phyloP scores from a whole-genome alignment of 2,329 filamentous ascomycete species.

The Fusarium solani-melongenae region DNA sequence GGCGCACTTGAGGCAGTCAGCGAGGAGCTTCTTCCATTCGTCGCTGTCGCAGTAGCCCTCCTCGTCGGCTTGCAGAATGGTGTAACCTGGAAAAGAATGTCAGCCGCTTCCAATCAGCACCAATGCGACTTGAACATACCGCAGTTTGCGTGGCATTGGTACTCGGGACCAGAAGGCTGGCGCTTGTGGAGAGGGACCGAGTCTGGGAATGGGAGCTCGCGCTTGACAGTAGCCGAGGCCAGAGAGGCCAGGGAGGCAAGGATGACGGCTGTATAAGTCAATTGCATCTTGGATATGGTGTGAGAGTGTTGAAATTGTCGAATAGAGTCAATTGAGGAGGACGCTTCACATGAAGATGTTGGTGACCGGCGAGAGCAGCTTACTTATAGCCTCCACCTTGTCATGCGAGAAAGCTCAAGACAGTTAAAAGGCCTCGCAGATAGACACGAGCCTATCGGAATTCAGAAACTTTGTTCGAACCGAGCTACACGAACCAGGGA shows the following conservation, averaged over 20 bases:
- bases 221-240: conserved; percentile 29
- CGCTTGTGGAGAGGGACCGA: conserved; percentile 52
- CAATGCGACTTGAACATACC: conserved; percentile 48
- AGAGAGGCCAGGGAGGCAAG: conserved; percentile 45
- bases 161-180: conserved; percentile 53
- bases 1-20: conserved; percentile 58
- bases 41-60: conserved; percentile 48
- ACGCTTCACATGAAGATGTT: neutral
- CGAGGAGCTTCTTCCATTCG: conserved; percentile 54
- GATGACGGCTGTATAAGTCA: conserved; percentile 40
- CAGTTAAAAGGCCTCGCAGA: neutral
- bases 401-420: neutral
- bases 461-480: neutral
- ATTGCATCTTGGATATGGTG: conserved; percentile 42
- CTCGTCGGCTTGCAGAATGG: conserved; percentile 41
- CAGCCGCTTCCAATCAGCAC: neutral
- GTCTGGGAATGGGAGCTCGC: conserved; percentile 44
- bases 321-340: neutral
- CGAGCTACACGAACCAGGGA: neutral
- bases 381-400: conserved; percentile 35
- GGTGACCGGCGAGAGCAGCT: conserved; percentile 7
- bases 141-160: conserved; percentile 63
- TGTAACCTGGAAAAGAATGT: conserved; percentile 38
- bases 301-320: neutral
- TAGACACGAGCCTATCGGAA: neutral